These are phyloP conservation scores for Pseudogymnoascus sp. DNA, from an alignment of 2,329 filamentous ascomycete species.

Conservation along the genomic window DNA sequence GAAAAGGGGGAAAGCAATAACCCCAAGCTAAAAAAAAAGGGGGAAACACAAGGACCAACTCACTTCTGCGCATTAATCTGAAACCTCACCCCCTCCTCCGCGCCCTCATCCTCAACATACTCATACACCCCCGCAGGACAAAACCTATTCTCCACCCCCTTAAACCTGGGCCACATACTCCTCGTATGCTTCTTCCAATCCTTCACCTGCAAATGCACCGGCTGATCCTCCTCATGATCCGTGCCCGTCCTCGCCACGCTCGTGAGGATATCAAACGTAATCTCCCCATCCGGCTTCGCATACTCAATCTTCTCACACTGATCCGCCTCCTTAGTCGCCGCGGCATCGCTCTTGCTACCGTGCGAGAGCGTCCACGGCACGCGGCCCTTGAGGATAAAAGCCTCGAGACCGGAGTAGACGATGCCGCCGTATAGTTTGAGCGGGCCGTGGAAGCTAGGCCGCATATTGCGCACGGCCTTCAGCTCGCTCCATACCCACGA, in stretches of 20 bases:
- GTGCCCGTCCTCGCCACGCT: constrained; percentile 92
- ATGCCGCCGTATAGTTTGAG: constrained; percentile 85
- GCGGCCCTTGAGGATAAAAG: constrained; percentile 75
- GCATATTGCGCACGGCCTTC: constrained; percentile 92
- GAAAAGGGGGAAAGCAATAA: not conserved
- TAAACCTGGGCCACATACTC: constrained; percentile 74
- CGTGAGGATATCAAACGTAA: constrained; percentile 93
- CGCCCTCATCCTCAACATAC: constrained; percentile 86
- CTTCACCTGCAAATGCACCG: constrained; percentile 86
- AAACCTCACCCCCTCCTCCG: constrained; percentile 82
- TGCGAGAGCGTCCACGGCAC: constrained; percentile 91
- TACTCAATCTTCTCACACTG: constrained; percentile 86
- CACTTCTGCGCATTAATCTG: constrained; percentile 98
- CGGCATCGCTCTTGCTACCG: constrained; percentile 60
- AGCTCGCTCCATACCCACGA: constrained; percentile 91
- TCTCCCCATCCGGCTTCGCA: constrained; percentile 88
- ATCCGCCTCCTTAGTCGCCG: constrained; percentile 70
- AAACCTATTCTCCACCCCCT: constrained; percentile 92
- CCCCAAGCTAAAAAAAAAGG: not conserved
- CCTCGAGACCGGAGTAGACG: constrained; percentile 86
- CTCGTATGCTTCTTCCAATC: constrained; percentile 89
- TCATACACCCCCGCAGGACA: constrained; percentile 97
- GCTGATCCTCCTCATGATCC: constrained; percentile 98
- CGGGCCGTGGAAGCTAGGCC: constrained; percentile 82
- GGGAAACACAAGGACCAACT: constrained; percentile 34